Percentiles rank a stretch among this genome's conserved stretches.
phyloP scores from a whole-genome alignment of 768 basidiomycete genomes.

The Scleroderma bovista region DNA sequence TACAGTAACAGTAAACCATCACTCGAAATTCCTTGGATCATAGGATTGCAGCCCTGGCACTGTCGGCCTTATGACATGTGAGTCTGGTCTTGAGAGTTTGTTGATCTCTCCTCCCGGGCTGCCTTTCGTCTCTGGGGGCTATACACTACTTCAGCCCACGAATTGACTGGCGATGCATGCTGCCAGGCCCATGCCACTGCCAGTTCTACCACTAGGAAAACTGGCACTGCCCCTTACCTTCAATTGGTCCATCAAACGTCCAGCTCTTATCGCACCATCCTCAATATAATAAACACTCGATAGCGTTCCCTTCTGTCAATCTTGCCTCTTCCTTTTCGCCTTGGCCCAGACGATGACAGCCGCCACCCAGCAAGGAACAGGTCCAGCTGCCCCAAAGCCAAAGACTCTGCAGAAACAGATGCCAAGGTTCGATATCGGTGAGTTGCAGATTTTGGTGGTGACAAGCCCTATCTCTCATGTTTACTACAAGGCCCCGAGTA shows the following conservation, averaged over 20 bases:
- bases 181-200: background rate
- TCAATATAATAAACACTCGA: background rate
- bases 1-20: too few relatives aligned
- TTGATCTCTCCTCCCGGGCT: too few relatives aligned
- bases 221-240: slow-evolving; percentile 9
- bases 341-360: background rate
- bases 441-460: slow-evolving; percentile 14
- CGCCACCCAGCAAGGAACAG: slow-evolving; percentile 1
- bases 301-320: background rate
- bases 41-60: too few relatives aligned
- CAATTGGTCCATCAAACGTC: slow-evolving; percentile 2
- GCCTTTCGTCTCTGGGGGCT: too few relatives aligned
- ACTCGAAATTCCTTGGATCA: too few relatives aligned
- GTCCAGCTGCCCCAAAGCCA: slow-evolving; percentile 5
- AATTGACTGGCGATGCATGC: background rate
- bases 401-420: slow-evolving; percentile 61
- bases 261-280: background rate
- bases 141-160: too few relatives aligned
- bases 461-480: slow-evolving; percentile 6
- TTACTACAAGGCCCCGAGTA: slow-evolving; percentile 57
- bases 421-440: slow-evolving; percentile 71
- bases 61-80: too few relatives aligned
- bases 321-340: background rate
- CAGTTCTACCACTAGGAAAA: too few relatives aligned
- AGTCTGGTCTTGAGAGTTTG: too few relatives aligned